phyloP scores from a whole-genome alignment of 1,284 basidiomycete species.

The Ustilago nuda region DNA sequence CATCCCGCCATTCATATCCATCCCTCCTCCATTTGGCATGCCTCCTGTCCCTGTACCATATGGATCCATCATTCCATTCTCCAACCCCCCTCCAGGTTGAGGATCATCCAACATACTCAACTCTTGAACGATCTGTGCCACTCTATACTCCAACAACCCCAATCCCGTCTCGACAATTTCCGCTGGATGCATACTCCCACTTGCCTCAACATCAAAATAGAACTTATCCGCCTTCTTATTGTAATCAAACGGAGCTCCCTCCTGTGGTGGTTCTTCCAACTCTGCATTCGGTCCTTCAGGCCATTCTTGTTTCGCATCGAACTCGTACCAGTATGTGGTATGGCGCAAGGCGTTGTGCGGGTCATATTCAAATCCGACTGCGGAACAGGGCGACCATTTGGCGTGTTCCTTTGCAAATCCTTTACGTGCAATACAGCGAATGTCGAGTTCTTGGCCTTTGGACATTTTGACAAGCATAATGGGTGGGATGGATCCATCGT shows the following conservation, averaged over 20 bases:
- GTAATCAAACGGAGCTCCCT: slow-evolving; percentile 64
- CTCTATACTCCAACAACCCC: slow-evolving; percentile 61
- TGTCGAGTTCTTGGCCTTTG: slow-evolving; percentile 89
- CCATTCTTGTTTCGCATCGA: slow-evolving; percentile 67
- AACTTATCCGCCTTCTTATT: slow-evolving; percentile 60
- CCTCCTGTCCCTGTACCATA: slow-evolving; percentile 21
- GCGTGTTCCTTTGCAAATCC: slow-evolving; percentile 98
- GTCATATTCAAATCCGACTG: slow-evolving; percentile 97
- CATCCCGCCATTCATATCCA: slow-evolving; percentile 24
- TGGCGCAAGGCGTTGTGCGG: slow-evolving; percentile 96
- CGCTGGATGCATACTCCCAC: slow-evolving; percentile 63
- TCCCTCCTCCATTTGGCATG: slow-evolving; percentile 13
- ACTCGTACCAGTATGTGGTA: slow-evolving; percentile 94
- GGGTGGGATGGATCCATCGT: slow-evolving; percentile 70
- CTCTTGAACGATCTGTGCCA: slow-evolving; percentile 67
- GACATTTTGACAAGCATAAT: slow-evolving; percentile 92
- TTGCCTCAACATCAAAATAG: slow-evolving; percentile 68
- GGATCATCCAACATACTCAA: slow-evolving; percentile 63
- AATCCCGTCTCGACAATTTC: slow-evolving; percentile 67
- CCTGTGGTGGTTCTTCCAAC: slow-evolving; percentile 63
- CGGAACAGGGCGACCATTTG: slow-evolving; percentile 97
- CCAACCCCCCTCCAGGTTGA: slow-evolving; percentile 23
- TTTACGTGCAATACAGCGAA: slow-evolving; percentile 93
- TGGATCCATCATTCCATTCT: slow-evolving; percentile 35
- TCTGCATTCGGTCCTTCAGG: slow-evolving; percentile 63